Evolutionary conservation across 305 asterid genomes (phyloP).

Genomic region (Fraxinus paxiana): DNA sequence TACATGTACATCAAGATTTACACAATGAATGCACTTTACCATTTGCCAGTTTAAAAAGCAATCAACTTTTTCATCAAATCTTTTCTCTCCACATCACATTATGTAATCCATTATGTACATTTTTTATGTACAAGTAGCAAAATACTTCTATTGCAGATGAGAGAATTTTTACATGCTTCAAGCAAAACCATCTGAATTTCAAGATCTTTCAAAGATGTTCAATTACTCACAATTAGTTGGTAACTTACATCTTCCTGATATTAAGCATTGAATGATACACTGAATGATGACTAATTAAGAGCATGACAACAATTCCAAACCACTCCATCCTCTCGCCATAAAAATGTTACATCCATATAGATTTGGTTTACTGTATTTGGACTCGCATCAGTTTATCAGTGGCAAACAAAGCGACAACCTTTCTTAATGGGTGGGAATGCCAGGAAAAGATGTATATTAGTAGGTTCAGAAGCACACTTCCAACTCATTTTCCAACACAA

Average conservation of each 20-base stretch:
- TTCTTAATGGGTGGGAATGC: not conserved
- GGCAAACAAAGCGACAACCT: not conserved
- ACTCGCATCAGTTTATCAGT: not conserved
- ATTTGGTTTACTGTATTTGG: not conserved
- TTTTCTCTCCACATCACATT: no score
- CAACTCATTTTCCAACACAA: not conserved
- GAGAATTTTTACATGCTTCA: not conserved
- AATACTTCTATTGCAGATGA: not conserved
- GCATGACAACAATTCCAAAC: not conserved
- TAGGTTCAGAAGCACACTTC: not conserved
- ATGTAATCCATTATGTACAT: no score
- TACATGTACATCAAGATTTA: no score
- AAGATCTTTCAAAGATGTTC: not conserved
- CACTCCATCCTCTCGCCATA: not conserved
- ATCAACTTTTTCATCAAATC: no score
- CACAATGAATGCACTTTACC: no score
- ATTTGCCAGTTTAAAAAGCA: no score
- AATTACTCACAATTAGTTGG: not conserved
- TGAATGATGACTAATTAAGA: not conserved
- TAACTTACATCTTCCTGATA: not conserved
- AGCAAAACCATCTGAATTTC: not conserved
- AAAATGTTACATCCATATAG: not conserved
- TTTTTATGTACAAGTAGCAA: no score
- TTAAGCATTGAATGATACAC: not conserved
- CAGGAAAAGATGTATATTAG: not conserved